phyloP scores from a whole-genome alignment of 768 basidiomycete genomes.

The Leucocoprinus birnbaumii region DNA sequence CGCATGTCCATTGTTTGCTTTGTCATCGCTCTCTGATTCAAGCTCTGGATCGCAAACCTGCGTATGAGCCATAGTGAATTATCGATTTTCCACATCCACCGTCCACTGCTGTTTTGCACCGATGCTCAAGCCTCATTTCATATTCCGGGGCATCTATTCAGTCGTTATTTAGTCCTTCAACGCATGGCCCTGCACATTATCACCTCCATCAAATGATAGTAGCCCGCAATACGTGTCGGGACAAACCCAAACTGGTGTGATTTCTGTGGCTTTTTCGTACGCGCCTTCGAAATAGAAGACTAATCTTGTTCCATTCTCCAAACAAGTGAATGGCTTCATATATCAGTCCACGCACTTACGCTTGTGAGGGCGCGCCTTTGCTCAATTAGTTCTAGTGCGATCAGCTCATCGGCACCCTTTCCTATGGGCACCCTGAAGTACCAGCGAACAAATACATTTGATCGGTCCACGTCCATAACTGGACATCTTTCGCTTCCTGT shows the following conservation, averaged over 20 bases:
- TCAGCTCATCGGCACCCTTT: background rate
- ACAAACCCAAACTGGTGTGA: constrained; percentile 5
- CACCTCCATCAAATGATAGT: constrained; percentile 11
- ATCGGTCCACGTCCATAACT: constrained; percentile 2
- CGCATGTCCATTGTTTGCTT: background rate
- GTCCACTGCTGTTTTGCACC: background rate
- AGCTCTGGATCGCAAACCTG: background rate
- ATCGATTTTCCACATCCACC: background rate
- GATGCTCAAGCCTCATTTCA: background rate
- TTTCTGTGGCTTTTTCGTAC: constrained; percentile 1
- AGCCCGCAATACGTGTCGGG: background rate
- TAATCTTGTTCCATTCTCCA: background rate
- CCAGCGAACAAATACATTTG: background rate
- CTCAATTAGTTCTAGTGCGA: background rate
- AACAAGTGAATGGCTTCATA: constrained; percentile 1
- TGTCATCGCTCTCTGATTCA: background rate
- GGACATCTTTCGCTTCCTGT: background rate
- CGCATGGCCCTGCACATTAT: constrained; percentile 7
- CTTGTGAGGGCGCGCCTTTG: background rate
- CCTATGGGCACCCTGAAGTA: background rate
- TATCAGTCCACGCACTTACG: constrained; percentile 5
- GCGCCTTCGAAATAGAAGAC: background rate
- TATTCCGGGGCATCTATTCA: background rate
- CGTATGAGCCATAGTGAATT: background rate
- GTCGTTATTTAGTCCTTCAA: background rate